Evolutionary conservation across 768 basidiomycete genomes (phyloP), one percentile per base, ranked within the genome.

Genomic region (Podaxis sp.): DNA sequence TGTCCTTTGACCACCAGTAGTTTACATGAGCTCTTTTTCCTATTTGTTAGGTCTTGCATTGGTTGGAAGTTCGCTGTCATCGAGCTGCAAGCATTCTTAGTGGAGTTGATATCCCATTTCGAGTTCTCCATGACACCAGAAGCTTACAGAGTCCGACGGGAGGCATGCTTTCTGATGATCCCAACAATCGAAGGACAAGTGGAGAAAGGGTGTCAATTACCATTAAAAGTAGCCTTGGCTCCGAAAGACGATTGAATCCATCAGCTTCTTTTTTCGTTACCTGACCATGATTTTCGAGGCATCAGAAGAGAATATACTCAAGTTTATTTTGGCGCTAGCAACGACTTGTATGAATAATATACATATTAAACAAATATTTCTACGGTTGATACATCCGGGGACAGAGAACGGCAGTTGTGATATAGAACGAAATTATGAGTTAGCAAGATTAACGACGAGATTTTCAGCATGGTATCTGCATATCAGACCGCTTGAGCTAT

Each of bases 31-130:
- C 30, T 12, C 7, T 58, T n/a, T 20, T 33, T 56, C 33, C 48
- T 41, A 10, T 46, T 7, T 17, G 8, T 50, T 12, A 76, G 75
- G 11, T 67, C 74, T 8, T 77, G 75, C 65, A 75, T 77, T 30
- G 78, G 76, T 24, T 78, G 77, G 77, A 74, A 73, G 54, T 76
- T 78, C 54, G 77, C 77, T 3, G 67, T 86, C 0, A 68, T 79
- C 44, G 85, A 89, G 69, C 68, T 87, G 15, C 87, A 88, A 65
- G 77, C 80, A 0, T 86, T 89, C 71, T 67, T 87, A n/a, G 78
- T 82, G 24, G 85, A 86, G 67, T 74, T 85, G 22, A 61, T 87
- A 44, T 71, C 77, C 37, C 77, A 82, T 66, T 85, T 88, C 66
- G 81, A 87, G 65, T 83, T 87, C 64, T 64, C 77, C 63, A 74